These are phyloP conservation scores for Anaeromyces robustus DNA, from an alignment of 192 early-diverging fungal species.

Conservation along the genomic window DNA sequence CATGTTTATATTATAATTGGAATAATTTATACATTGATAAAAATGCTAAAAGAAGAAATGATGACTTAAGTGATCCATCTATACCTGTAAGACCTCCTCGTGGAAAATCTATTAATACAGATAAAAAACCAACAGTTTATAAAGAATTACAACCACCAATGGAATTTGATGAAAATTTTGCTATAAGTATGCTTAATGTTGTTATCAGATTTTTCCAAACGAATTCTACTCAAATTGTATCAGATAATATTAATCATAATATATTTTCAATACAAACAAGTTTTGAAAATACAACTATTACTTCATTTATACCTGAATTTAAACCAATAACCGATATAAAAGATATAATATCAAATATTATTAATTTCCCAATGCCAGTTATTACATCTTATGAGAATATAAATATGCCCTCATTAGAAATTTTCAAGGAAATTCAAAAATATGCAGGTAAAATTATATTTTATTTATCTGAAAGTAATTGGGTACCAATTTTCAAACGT, in stretches of 20 bases:
- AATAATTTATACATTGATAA: not conserved
- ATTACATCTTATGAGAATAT: slow-evolving; percentile 11
- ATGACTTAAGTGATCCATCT: not conserved
- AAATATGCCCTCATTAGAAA: slow-evolving; percentile 15
- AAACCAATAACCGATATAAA: slow-evolving; percentile 15
- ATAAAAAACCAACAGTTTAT: not conserved
- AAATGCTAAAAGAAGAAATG: not conserved
- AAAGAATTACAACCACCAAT: not conserved
- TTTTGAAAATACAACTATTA: not conserved
- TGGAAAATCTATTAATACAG: not conserved
- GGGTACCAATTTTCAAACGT: slow-evolving; percentile 60
- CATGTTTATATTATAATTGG: not conserved
- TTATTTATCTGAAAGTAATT: slow-evolving; percentile 80
- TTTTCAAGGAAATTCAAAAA: slow-evolving; percentile 59
- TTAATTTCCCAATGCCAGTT: slow-evolving; percentile 25
- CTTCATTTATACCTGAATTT: slow-evolving; percentile 1
- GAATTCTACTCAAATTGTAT: slow-evolving; percentile 14
- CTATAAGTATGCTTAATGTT: slow-evolving; percentile 43
- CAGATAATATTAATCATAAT: slow-evolving; percentile 24
- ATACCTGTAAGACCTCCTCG: not conserved
- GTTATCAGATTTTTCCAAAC: slow-evolving; percentile 51
- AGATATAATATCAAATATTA: slow-evolving; percentile 16
- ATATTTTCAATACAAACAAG: slow-evolving; percentile 4
- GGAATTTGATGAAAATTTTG: slow-evolving; percentile 46
- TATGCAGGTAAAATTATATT: slow-evolving; percentile 69